Evolutionary conservation across 2,329 filamentous ascomycete species (phyloP), one percentile per base, ranked within the genome.

Genomic region (Trichocomaceae sp.): DNA sequence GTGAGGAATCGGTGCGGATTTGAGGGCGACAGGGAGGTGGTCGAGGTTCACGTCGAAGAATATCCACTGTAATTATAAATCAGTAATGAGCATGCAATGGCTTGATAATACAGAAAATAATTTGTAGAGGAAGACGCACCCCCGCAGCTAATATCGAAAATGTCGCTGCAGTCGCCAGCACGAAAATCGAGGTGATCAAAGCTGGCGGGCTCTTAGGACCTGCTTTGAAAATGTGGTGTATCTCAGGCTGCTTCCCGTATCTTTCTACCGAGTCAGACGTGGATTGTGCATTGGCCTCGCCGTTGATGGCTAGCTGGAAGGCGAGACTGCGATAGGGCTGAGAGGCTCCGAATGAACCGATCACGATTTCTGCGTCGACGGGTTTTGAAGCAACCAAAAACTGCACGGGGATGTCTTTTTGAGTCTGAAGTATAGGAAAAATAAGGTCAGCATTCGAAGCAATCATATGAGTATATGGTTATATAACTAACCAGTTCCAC

Each of bases 361-460:
- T 81, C 47, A 96, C 79, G 45, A 99, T 75, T 58, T 84, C 87
- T n/a, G 90, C 91, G 62, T 84, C 79, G 66, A 97, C 80, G 1
- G 88, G 85, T 54, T 82, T 72, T 47, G 79, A 70, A 29, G 86
- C 79, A 42, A 79, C 77, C 60, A 95, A 82, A 65, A 97, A 84
- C 73, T 95, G 90, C 59, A 84, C 66, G 20, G 93, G 92, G 57
- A 99, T 83, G 65, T 97, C 91, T 76, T 90, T 92, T 57, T 92
- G 88, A 55, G 86, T 82, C 92, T 96, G 69, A 2, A 6, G 15
- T 19, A 17, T 20, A 26, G 22, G 5, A 39, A 50, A 17, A 10
- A 42, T 29, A 50, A 5, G 15, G 20, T 51, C 4, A 51, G 39
- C 15, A 19, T 26, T 35, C 13, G 4, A 15, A 26, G 19, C 33